phyloP scores from a whole-genome alignment of 73 alveolate species.

The Paramecium primaurelia region DNA sequence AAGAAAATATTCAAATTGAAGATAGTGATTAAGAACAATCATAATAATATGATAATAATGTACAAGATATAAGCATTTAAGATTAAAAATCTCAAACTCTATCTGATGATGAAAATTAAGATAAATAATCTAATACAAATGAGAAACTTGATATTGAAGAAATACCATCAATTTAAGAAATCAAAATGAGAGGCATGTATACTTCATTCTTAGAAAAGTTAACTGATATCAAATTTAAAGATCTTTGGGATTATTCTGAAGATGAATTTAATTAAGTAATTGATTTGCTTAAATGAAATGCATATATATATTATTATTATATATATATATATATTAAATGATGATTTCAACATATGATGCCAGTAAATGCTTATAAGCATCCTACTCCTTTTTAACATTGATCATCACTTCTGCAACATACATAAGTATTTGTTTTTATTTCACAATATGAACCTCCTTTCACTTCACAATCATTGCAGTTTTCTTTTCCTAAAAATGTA shows the following conservation, averaged over 20 bases:
- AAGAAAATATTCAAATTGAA: slow-evolving; percentile 29
- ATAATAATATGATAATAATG: neutral
- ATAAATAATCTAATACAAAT: neutral
- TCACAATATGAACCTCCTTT: slow-evolving; percentile 29
- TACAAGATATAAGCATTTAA: neutral
- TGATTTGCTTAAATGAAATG: neutral
- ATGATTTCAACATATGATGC: slow-evolving; percentile 12
- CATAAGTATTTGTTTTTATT: neutral
- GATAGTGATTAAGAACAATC: neutral
- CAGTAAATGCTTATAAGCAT: slow-evolving; percentile 6
- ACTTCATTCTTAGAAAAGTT: neutral
- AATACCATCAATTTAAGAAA: neutral
- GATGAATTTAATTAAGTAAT: neutral
- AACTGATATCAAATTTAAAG: neutral
- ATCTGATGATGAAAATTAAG: neutral
- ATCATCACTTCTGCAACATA: slow-evolving; percentile 22
- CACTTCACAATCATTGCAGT: slow-evolving; percentile 18
- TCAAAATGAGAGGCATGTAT: neutral
- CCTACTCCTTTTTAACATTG: neutral
- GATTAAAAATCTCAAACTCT: neutral
- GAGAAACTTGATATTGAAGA: neutral
- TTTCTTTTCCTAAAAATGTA: neutral
- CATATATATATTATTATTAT: neutral
- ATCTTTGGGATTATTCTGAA: neutral
- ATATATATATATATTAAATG: neutral